Percentiles rank a stretch among this genome's conserved stretches.
Evolutionary conservation across 371 early-diverging fungal genomes (phyloP).

Genomic region (Fennellomyces sp.): DNA sequence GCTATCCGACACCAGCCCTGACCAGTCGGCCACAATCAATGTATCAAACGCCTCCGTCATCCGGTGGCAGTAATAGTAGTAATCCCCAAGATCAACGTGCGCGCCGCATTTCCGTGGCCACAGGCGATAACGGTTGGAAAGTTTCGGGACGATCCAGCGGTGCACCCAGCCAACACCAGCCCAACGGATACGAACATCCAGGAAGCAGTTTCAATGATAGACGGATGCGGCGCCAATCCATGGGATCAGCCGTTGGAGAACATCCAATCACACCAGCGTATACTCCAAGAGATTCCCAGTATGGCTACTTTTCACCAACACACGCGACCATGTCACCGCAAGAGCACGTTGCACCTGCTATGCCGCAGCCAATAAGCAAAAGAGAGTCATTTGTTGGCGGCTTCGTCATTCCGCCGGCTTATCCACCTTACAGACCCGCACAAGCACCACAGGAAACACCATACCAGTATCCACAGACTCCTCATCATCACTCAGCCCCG

Average conservation of each 20-base stretch:
- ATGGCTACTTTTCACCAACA: conserved; percentile 11
- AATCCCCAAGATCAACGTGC: neutral
- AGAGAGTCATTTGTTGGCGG: conserved; percentile 16
- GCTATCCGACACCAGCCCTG: neutral
- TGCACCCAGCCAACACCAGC: too few species aligned
- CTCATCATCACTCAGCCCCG: neutral
- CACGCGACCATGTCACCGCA: conserved; percentile 10
- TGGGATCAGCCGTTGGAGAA: conserved; percentile 1
- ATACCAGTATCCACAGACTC: neutral
- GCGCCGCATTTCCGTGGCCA: neutral
- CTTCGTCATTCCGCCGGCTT: conserved; percentile 14
- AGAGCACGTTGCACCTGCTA: neutral
- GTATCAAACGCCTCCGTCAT: neutral
- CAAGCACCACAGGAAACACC: neutral
- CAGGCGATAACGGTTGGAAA: neutral
- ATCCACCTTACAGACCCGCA: conserved; percentile 1
- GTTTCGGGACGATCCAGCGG: neutral
- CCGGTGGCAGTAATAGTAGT: neutral
- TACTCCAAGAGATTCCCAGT: conserved; percentile 7
- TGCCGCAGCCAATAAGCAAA: neutral
- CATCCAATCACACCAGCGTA: conserved; percentile 9
- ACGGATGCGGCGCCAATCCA: conserved; percentile 5
- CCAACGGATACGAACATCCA: too few species aligned
- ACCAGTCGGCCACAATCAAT: neutral
- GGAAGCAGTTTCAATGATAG: neutral